Evolutionary conservation across 2,329 filamentous ascomycete species (phyloP), one percentile per base, ranked within the genome.

Genomic region (Paracamarosporium sp.): DNA sequence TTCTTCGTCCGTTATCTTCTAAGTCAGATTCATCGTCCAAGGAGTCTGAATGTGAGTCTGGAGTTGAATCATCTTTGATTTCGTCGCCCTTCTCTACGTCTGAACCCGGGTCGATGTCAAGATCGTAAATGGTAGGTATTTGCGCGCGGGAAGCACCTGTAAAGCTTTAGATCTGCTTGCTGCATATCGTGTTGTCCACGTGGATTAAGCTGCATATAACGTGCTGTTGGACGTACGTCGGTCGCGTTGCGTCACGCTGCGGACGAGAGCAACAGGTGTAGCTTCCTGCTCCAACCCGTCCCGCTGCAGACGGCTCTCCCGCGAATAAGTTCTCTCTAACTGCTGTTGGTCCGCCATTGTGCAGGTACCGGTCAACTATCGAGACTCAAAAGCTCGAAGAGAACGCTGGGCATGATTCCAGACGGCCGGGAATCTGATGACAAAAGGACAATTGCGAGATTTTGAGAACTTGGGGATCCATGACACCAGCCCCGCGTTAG

Each of bases 271-370:
- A 59, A 70, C 65, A 2, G 73, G 70, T 15, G 69, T 70, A 9
- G 63, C 66, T 27, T 65, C 56, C 27, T 61, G 58, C 22, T 71
- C 65, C 15, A 71, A 54, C 11, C 62, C 69, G 30, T 65, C 55
- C 2, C 61, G 65, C 13, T 72, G 59, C 53, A 68, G 60, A 50
- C 72, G 67, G 54, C 73, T 71, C 56, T 75, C 71, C 17, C 68
- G 64, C 59, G 73, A 74, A 64, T 70, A 75, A 61, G 68, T 74
- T 55, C 62, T 65, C 53, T 75, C 72, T n/a, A 76, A 60, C 56
- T 73, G 65, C 8, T 60, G 56, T 27, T 57, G 60, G 50, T 52
- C 52, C 51, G 65, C 69, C 69, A 72, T 69, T 35, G 27, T 57
- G 20, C 48, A 22, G 13, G 31, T 55, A 61, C 63, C 63, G 46